Evolutionary conservation across 2,329 filamentous ascomycete genomes (phyloP).

Genomic region (Trichophyton rubrum): DNA sequence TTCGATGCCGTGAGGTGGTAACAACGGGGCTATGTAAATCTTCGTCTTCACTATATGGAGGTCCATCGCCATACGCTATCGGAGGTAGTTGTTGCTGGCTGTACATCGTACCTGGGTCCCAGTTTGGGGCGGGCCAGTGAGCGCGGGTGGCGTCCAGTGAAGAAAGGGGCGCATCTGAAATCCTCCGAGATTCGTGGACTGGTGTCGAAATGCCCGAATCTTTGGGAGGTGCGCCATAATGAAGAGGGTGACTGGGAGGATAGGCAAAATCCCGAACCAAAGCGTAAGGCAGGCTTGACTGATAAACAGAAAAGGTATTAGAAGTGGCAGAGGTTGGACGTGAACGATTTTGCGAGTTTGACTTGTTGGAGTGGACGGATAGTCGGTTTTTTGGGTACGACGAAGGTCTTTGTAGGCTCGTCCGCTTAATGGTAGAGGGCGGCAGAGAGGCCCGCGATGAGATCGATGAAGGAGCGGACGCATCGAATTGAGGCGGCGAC

Average conservation of each 20-base stretch:
- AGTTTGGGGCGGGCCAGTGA: constrained; percentile 43
- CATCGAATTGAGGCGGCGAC: constrained; percentile 20
- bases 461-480: constrained; percentile 20
- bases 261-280: constrained; percentile 95
- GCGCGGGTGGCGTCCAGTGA: constrained; percentile 59
- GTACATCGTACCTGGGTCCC: constrained; percentile 38
- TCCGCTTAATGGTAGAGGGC: constrained; percentile 43
- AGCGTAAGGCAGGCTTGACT: constrained; percentile 77
- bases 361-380: constrained; percentile 69
- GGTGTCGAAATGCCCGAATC: constrained; percentile 74
- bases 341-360: constrained; percentile 48
- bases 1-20: constrained; percentile 71
- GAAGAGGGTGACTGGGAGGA: constrained; percentile 64
- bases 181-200: constrained; percentile 60
- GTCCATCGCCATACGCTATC: constrained; percentile 75
- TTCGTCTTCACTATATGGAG: constrained; percentile 90
- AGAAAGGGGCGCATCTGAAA: constrained; percentile 68
- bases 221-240: constrained; percentile 83
- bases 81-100: constrained; percentile 62
- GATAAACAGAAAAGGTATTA: constrained; percentile 67
- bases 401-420: constrained; percentile 55
- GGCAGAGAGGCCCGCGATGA: constrained; percentile 35
- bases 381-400: constrained; percentile 69
- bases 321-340: constrained; percentile 72
- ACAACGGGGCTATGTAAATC: constrained; percentile 83